Evolutionary conservation across 2,329 filamentous ascomycete species (phyloP).

Genomic region (Neonectria hederae): DNA sequence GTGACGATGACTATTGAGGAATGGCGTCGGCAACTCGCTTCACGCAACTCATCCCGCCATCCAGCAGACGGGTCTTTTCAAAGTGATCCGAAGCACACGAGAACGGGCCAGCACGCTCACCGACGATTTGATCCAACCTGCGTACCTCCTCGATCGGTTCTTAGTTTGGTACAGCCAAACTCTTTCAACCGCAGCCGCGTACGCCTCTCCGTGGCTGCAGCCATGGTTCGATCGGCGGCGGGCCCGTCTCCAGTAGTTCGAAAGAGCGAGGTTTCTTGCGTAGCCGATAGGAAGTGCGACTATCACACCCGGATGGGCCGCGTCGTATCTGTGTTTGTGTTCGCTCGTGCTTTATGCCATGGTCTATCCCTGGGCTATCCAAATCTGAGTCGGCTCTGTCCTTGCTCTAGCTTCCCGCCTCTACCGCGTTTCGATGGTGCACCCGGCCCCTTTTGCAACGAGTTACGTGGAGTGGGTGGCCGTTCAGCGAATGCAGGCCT

Average conservation of each 20-base stretch:
- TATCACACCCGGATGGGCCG: slow-evolving; percentile 9
- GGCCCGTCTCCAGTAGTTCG: slow-evolving; percentile 9
- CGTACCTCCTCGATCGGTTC: slow-evolving; percentile 1
- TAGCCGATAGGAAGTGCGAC: slow-evolving; percentile 7
- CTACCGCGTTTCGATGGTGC: slow-evolving; percentile 54
- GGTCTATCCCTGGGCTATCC: slow-evolving; percentile 51
- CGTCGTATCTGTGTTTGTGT: slow-evolving; percentile 6
- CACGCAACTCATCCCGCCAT: not conserved
- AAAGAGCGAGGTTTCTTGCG: not conserved
- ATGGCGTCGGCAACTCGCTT: not conserved
- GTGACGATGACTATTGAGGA: not conserved
- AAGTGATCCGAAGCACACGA: not conserved
- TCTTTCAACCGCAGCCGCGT: slow-evolving; percentile 10
- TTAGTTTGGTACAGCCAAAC: slow-evolving; percentile 5
- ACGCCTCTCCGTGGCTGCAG: slow-evolving; percentile 9
- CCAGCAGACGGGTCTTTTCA: not conserved
- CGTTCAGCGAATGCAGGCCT: slow-evolving; percentile 55
- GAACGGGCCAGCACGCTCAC: not conserved
- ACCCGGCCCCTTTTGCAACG: slow-evolving; percentile 44
- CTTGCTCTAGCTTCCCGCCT: slow-evolving; percentile 59
- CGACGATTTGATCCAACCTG: not conserved
- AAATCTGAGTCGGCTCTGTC: slow-evolving; percentile 70
- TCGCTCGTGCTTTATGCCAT: slow-evolving; percentile 8
- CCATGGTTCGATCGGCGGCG: slow-evolving; percentile 12
- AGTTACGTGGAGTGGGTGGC: slow-evolving; percentile 45